Evolutionary conservation across 768 basidiomycete genomes (phyloP).

Genomic region (Amanita rimosa): DNA sequence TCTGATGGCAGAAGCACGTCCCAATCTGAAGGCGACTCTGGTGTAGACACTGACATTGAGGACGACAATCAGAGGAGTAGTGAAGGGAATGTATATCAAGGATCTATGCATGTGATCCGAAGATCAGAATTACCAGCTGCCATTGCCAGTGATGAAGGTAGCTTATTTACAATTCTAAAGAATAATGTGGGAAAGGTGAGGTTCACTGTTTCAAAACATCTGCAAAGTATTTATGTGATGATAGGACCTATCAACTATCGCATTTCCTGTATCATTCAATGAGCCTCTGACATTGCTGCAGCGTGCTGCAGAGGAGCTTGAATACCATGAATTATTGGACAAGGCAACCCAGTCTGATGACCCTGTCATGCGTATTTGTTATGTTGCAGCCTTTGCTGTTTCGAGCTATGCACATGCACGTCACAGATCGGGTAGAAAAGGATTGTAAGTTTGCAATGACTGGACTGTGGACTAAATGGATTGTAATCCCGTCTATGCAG

Average conservation of each 20-base stretch:
- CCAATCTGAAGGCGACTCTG: slow-evolving; percentile 31
- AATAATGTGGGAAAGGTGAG: slow-evolving; percentile 81
- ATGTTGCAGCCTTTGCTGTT: slow-evolving; percentile 76
- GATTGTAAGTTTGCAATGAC: slow-evolving; percentile 49
- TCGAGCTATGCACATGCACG: slow-evolving; percentile 77
- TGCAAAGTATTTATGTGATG: slow-evolving; percentile 2
- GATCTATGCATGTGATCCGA: slow-evolving; percentile 24
- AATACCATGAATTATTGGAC: slow-evolving; percentile 61
- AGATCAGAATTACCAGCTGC: slow-evolving; percentile 51
- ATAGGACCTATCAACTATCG: slow-evolving; percentile 73
- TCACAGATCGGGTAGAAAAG: slow-evolving; percentile 74
- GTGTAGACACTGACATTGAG: slow-evolving; percentile 43
- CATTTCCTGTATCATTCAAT: slow-evolving; percentile 85
- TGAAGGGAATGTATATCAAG: slow-evolving; percentile 7
- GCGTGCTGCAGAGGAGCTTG: slow-evolving; percentile 72
- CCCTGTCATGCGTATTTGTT: slow-evolving; percentile 57
- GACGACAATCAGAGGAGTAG: slow-evolving; percentile 16
- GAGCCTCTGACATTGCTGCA: slow-evolving; percentile 81
- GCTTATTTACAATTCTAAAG: slow-evolving; percentile 71
- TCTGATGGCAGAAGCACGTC: slow-evolving; percentile 28
- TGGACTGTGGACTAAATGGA: slow-evolving; percentile 1
- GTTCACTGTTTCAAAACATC: neutral
- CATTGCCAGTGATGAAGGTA: slow-evolving; percentile 65
- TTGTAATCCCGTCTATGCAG: slow-evolving; percentile 25
- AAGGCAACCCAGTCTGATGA: slow-evolving; percentile 50